Conservation (phyloP, 805 yeast species). For the Brettanomyces nanus region DNA sequence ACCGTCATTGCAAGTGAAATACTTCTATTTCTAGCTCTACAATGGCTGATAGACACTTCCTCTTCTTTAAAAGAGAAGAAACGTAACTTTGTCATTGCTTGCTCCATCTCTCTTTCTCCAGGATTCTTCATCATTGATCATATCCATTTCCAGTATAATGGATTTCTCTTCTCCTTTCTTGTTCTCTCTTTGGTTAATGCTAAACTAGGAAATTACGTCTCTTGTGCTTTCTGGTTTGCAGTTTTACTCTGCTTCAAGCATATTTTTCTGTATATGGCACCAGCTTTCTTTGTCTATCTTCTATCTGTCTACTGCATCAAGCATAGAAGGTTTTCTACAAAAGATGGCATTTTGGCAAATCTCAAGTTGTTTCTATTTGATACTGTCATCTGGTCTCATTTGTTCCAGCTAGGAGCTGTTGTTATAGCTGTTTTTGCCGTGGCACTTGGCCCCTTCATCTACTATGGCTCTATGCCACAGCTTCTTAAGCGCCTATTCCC, state of each 20-base stretch:
- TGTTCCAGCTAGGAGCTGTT: slow-evolving; percentile 52
- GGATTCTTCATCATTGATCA: slow-evolving; percentile 89
- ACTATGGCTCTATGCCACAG: slow-evolving; percentile 53
- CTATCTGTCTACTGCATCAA: slow-evolving; percentile 66
- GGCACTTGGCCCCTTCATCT: slow-evolving; percentile 76
- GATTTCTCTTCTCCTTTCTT: slow-evolving; percentile 81
- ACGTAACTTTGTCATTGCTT: slow-evolving; percentile 65
- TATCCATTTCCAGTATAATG: slow-evolving; percentile 95
- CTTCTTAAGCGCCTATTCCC: slow-evolving; percentile 74
- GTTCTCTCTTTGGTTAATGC: slow-evolving; percentile 70
- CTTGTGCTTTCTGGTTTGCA: slow-evolving; percentile 65
- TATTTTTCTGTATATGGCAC: slow-evolving; percentile 86
- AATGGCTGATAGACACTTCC: slow-evolving; percentile 55
- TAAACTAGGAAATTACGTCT: slow-evolving; percentile 43
- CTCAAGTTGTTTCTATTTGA: slow-evolving; percentile 9
- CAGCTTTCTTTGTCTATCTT: slow-evolving; percentile 80
- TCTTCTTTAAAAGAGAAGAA: slow-evolving; percentile 27
- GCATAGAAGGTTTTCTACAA: slow-evolving; percentile 15
- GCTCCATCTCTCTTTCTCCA: slow-evolving; percentile 80
- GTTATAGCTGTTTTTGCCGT: slow-evolving; percentile 53
- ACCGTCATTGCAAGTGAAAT: slow-evolving; percentile 77
- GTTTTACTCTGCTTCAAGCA: slow-evolving; percentile 86
- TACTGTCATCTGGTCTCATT: slow-evolving; percentile 43
- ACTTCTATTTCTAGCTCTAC: slow-evolving; percentile 60
- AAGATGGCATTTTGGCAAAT: slow-evolving; percentile 1